phyloP scores from a whole-genome alignment of 75 land plant species.

The Chamaecyparis obtusa region DNA sequence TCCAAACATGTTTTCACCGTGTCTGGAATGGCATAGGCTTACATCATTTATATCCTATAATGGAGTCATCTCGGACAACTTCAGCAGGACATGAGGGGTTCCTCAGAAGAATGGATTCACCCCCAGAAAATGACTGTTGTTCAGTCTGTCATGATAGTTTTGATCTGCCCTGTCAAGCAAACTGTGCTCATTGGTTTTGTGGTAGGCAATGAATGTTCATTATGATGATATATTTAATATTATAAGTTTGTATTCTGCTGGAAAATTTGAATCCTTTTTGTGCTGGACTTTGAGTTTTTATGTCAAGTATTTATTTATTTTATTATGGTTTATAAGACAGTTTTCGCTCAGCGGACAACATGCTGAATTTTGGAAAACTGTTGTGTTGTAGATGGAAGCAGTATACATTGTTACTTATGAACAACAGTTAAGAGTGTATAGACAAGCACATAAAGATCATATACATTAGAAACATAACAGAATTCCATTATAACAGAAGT shows the following conservation, averaged over 20 bases:
- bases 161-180: constrained; percentile 77
- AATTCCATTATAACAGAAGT: neutral
- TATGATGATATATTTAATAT: neutral
- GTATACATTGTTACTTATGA: neutral
- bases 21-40: neutral
- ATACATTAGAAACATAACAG: neutral
- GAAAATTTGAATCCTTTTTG: neutral
- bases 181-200: constrained; percentile 98
- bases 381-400: neutral
- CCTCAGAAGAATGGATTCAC: constrained; percentile 43
- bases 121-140: constrained; percentile 70
- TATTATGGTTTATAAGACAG: neutral
- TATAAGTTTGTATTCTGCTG: neutral
- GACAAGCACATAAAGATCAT: neutral
- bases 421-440: neutral
- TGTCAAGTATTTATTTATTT: neutral
- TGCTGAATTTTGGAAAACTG: neutral
- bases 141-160: constrained; percentile 73
- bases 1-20: neutral
- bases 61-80: neutral
- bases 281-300: neutral
- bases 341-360: neutral
- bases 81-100: neutral
- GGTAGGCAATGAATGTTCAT: constrained; percentile 38
- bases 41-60: neutral